phyloP scores from a whole-genome alignment of 1,284 basidiomycete species.

The Inonotus obliquus region DNA sequence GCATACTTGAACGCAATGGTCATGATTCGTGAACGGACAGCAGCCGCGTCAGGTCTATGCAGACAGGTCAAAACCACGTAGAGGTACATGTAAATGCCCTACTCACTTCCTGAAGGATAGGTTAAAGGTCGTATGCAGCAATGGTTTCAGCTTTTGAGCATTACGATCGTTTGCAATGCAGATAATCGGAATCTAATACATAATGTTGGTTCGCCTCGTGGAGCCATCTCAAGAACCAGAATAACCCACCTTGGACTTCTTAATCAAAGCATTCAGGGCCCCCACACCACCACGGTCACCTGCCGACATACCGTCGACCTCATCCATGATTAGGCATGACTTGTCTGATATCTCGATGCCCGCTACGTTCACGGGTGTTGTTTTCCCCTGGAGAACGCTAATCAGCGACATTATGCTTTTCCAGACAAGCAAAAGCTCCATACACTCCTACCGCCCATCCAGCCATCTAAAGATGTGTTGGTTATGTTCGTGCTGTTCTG shows the following conservation, averaged over 20 bases:
- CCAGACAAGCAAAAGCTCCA: constrained; percentile 5
- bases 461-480: constrained; percentile 87
- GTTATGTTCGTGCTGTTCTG: constrained; percentile 84
- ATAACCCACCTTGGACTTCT: constrained; percentile 78
- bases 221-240: not conserved
- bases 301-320: constrained; percentile 98
- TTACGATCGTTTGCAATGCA: constrained; percentile 94
- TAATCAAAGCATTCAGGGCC: constrained; percentile 88
- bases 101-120: constrained; percentile 74
- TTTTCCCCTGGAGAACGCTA: not conserved
- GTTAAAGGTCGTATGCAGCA: constrained; percentile 70
- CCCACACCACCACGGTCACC: constrained; percentile 96
- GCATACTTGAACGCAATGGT: constrained; percentile 84
- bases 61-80: constrained; percentile 13
- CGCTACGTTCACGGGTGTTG: constrained; percentile 57
- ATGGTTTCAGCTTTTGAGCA: constrained; percentile 88
- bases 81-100: not conserved
- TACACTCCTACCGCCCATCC: constrained; percentile 65
- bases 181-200: constrained; percentile 84
- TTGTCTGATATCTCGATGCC: constrained; percentile 74
- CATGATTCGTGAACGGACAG: constrained; percentile 82
- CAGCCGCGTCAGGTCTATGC: constrained; percentile 65
- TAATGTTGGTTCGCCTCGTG: not conserved
- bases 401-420: not conserved
- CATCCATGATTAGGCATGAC: constrained; percentile 96